Conservation (phyloP, 805 yeast species). For the Schwanniomyces polymorphus region DNA sequence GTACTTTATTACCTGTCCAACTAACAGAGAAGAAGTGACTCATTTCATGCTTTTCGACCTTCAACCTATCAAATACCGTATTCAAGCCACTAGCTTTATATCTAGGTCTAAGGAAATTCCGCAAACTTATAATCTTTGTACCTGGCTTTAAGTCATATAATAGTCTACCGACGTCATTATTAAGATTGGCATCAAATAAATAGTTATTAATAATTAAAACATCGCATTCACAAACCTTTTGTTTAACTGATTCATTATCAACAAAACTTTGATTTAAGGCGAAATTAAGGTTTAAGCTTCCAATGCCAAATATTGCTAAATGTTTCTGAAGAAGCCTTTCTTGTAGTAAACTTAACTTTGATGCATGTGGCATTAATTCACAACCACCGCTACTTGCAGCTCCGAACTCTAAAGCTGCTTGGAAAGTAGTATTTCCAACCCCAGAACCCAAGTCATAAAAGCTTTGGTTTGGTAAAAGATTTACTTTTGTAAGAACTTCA, state of each 20-base stretch:
- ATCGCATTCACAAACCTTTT: constrained; percentile 59
- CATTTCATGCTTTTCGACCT: constrained; percentile 57
- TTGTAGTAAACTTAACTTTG: constrained; percentile 64
- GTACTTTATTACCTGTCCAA: constrained; percentile 86
- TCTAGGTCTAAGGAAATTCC: constrained; percentile 76
- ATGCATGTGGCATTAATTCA: constrained; percentile 85
- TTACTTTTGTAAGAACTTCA: constrained; percentile 59
- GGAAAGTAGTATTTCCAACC: constrained; percentile 88
- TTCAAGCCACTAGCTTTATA: constrained; percentile 57
- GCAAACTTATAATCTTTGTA: constrained; percentile 74
- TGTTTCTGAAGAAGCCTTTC: constrained; percentile 56
- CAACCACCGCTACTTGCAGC: constrained; percentile 79
- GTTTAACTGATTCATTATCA: constrained; percentile 55
- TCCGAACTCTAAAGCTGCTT: constrained; percentile 85
- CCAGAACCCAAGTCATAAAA: constrained; percentile 93
- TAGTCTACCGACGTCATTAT: constrained; percentile 63
- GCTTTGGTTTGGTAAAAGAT: constrained; percentile 49
- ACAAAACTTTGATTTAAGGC: constrained; percentile 72
- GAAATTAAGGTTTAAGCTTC: constrained; percentile 54
- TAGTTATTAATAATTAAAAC: constrained; percentile 82
- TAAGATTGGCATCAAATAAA: constrained; percentile 74
- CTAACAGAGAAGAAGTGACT: constrained; percentile 76
- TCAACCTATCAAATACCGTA: constrained; percentile 62
- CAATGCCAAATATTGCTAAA: constrained; percentile 62
- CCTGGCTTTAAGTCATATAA: constrained; percentile 69